These are phyloP conservation scores for Candida nonsorbophila DNA, from an alignment of 805 yeast species.

Conservation along the genomic window DNA sequence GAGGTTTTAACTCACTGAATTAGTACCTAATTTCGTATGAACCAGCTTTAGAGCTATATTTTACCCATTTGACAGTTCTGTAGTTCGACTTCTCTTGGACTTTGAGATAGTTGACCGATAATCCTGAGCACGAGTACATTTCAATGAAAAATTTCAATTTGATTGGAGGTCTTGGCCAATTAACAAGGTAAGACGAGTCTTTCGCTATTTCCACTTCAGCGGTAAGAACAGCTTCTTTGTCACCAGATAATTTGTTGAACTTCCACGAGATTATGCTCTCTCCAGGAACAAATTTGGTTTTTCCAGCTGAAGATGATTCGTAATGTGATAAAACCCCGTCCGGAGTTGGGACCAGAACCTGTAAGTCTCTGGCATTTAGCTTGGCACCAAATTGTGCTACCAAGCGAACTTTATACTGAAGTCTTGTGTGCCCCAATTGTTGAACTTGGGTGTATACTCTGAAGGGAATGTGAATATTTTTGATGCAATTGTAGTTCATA, in stretches of 20 bases:
- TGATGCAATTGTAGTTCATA: slow-evolving; percentile 55
- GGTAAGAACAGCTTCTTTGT: slow-evolving; percentile 54
- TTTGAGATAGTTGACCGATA: slow-evolving; percentile 65
- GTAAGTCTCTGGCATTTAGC: slow-evolving; percentile 58
- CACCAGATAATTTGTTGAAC: slow-evolving; percentile 62
- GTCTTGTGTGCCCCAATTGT: slow-evolving; percentile 34
- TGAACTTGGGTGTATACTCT: slow-evolving; percentile 52
- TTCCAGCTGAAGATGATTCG: slow-evolving; percentile 53
- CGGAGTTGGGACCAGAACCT: slow-evolving; percentile 66
- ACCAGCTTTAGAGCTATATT: slow-evolving; percentile 71
- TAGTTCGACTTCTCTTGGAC: slow-evolving; percentile 58
- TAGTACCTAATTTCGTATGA: slow-evolving; percentile 74
- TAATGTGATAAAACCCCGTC: slow-evolving; percentile 20
- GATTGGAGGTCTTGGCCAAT: slow-evolving; percentile 75
- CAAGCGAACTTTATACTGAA: slow-evolving; percentile 57
- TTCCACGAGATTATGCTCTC: slow-evolving; percentile 67
- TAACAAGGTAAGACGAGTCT: slow-evolving; percentile 8
- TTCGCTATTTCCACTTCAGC: slow-evolving; percentile 44
- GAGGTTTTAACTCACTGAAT: neutral
- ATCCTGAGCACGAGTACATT: slow-evolving; percentile 75
- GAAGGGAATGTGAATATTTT: slow-evolving; percentile 66
- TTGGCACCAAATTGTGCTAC: slow-evolving; percentile 58
- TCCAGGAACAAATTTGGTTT: slow-evolving; percentile 61
- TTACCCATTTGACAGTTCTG: slow-evolving; percentile 81
- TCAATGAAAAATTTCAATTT: slow-evolving; percentile 61